Base-by-base conservation (phyloP, 495 filamentous ascomycete genomes). In the Parathielavia appendiculata region DNA sequence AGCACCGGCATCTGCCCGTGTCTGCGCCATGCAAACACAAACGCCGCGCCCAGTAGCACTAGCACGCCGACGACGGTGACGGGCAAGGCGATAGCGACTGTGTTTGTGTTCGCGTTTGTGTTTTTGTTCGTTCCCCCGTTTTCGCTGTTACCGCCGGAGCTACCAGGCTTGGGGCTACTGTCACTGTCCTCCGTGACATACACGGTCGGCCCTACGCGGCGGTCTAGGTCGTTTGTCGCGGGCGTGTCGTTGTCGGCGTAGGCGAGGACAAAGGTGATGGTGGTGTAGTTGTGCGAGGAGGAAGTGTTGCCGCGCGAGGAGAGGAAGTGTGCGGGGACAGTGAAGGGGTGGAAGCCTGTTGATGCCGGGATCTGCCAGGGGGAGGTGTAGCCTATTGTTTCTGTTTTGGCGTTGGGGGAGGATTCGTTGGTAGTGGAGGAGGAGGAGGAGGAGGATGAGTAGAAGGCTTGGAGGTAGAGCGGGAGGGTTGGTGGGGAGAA, bases 291-390 rank as follows among this genome's bases (percentile, higher is more conserved):
- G 23, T 66, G 26, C 13, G 39, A 20, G 22, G 30, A 4, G 5
- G 34, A 36, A 30, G 22, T 26, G 34, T 30, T 26, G 35, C 38
- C 30, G 32, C 23, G 41, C 14, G 40, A 20, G 17, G 52, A 20
- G 41, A 66, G 51, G 32, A 66, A 64, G 59, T 61, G 52, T 39
- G 56, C 5, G 16, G 58, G 57, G 53, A 70, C 64, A 23, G 22
- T 12, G 58, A 59, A 69, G 26, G 54, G 35, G 49, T 57, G 64
- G 61, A 68, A 71, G 52, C 69, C 68, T 8, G 40, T 32, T n/a
- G 32, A 38, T 35, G 62, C 61, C 43, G 59, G 56, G 23, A 67
- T 23, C 12, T 7, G n/a, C n/a, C n/a, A n/a, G 26, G 40, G n/a
- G n/a, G 62, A 53, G 46, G 50, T 38, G 44, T 54, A 13, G 43